Evolutionary conservation across 2,329 filamentous ascomycete genomes (phyloP).

Genomic region (Clarireedia monteithiana): DNA sequence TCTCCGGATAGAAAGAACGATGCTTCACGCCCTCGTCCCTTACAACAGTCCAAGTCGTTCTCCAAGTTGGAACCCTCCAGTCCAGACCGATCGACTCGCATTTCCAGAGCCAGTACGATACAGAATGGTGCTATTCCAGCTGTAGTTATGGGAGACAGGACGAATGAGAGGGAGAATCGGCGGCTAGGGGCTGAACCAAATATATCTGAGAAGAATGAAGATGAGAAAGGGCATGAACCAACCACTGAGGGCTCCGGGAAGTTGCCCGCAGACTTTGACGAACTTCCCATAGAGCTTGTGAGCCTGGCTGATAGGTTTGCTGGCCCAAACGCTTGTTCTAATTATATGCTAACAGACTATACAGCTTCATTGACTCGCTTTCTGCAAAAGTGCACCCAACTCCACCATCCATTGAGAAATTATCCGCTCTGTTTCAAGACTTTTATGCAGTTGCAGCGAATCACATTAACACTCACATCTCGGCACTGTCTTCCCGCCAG

Average conservation of each 20-base stretch:
- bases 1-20: conserved; percentile 21
- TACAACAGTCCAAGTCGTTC: conserved; percentile 33
- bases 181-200: conserved; percentile 20
- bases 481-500: conserved; percentile 66
- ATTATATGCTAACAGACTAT: background rate
- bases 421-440: conserved; percentile 86
- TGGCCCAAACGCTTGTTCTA: background rate
- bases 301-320: conserved; percentile 77
- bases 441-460: conserved; percentile 78
- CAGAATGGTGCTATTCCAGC: conserved; percentile 23
- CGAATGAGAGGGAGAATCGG: conserved; percentile 9
- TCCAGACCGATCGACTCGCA: conserved; percentile 17
- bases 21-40: conserved; percentile 24
- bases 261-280: conserved; percentile 56
- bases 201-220: conserved; percentile 35
- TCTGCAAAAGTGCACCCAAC: conserved; percentile 78
- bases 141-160: conserved; percentile 13
- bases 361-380: conserved; percentile 82
- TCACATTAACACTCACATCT: conserved; percentile 82
- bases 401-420: conserved; percentile 73
- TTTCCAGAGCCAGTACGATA: conserved; percentile 26
- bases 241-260: conserved; percentile 16
- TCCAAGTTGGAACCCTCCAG: conserved; percentile 27
- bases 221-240: conserved; percentile 23
- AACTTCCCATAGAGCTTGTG: conserved; percentile 88